These are phyloP conservation scores for Apiospora arundinis DNA, from an alignment of 2,329 filamentous ascomycete genomes.

Conservation along the genomic window DNA sequence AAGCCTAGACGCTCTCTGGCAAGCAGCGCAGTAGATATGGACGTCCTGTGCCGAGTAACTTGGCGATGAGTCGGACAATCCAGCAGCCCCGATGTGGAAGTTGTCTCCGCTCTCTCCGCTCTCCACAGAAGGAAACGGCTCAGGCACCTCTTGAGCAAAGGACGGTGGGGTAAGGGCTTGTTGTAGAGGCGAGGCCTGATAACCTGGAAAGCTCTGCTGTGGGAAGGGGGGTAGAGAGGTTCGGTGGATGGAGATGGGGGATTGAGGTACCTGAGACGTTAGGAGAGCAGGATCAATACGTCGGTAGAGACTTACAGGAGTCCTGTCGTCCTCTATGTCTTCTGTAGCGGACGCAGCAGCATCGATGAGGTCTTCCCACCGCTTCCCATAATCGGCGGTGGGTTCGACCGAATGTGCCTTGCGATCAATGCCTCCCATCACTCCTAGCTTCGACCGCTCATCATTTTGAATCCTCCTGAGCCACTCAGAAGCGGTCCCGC, in stretches of 20 bases:
- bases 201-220: conserved; percentile 70
- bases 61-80: conserved; percentile 73
- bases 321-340: conserved; percentile 88
- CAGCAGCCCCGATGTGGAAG: conserved; percentile 72
- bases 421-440: conserved; percentile 68
- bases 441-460: conserved; percentile 68
- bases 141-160: conserved; percentile 69
- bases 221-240: conserved; percentile 67
- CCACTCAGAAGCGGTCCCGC: conserved; percentile 72
- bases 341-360: conserved; percentile 91
- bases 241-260: conserved; percentile 67
- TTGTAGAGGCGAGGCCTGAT: conserved; percentile 89
- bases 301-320: conserved; percentile 69
- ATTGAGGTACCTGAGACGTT: conserved; percentile 65
- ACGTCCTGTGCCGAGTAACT: conserved; percentile 76
- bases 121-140: conserved; percentile 91
- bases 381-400: conserved; percentile 79
- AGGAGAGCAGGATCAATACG: conserved; percentile 51
- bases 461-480: conserved; percentile 64
- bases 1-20: conserved; percentile 76
- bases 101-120: conserved; percentile 75
- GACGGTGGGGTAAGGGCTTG: conserved; percentile 86
- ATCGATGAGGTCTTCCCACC: conserved; percentile 97
- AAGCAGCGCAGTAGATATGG: conserved; percentile 92
- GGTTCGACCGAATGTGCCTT: conserved; percentile 91